phyloP scores from a whole-genome alignment of 768 basidiomycete genomes.

The Amanita rubescens region DNA sequence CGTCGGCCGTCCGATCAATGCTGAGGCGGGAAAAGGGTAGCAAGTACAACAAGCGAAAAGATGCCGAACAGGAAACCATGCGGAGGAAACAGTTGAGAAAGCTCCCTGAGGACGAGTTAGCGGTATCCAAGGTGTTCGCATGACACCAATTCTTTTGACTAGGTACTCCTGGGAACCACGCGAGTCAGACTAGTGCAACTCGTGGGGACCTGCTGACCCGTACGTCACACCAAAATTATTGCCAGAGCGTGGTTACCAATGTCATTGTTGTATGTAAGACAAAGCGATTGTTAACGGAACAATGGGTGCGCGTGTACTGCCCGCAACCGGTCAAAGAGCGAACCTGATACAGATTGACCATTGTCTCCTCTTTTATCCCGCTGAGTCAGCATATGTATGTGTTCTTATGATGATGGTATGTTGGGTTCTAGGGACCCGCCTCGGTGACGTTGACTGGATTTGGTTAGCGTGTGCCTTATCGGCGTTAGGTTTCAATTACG shows the following conservation, averaged over 20 bases:
- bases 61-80: constrained; percentile 60
- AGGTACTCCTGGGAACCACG: neutral
- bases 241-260: neutral
- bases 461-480: neutral
- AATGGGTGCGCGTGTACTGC: neutral
- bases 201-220: neutral
- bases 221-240: constrained; percentile 4
- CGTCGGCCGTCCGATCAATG: constrained; percentile 69
- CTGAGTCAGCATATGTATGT: constrained; percentile 4
- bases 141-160: constrained; percentile 29
- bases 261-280: constrained; percentile 7
- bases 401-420: neutral
- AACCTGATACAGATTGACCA: neutral
- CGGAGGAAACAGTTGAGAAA: constrained; percentile 57
- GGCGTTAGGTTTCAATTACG: neutral
- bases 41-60: constrained; percentile 79
- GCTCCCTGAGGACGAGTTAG: constrained; percentile 70
- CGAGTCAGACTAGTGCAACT: constrained; percentile 6
- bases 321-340: neutral
- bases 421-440: neutral
- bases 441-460: neutral
- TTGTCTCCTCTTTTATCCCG: neutral
- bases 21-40: constrained; percentile 65
- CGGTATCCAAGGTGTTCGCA: constrained; percentile 85
- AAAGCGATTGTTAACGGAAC: neutral